Conservation (phyloP, 768 basidiomycete genomes). For the Daedaleopsis sinensis region DNA sequence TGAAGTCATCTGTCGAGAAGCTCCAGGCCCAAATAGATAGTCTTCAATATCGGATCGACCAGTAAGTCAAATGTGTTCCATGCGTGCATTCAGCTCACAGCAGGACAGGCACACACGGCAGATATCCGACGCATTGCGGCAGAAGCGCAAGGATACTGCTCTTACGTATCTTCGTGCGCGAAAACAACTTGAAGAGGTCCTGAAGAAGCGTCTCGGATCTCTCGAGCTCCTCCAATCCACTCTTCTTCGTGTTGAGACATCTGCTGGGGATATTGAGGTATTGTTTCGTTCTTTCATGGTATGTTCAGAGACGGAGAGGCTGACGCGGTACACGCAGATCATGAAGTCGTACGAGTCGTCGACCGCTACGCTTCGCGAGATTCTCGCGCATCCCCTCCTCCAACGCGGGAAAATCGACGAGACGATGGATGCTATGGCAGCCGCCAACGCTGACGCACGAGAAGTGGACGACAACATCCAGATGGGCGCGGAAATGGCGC, state of each 20-base stretch:
- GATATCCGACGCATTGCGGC: slow-evolving; percentile 64
- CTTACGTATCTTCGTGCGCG: slow-evolving; percentile 77
- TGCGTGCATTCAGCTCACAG: background rate
- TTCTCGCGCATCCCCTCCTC: slow-evolving; percentile 81
- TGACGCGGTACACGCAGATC: slow-evolving; percentile 54
- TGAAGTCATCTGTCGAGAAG: slow-evolving; percentile 70
- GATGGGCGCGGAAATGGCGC: slow-evolving; percentile 63
- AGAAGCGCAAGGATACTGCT: slow-evolving; percentile 74
- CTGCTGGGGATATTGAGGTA: slow-evolving; percentile 90
- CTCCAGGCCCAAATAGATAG: slow-evolving; percentile 70
- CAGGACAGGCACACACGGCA: slow-evolving; percentile 62
- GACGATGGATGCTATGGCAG: slow-evolving; percentile 87
- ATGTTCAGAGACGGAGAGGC: background rate
- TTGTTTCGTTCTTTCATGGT: slow-evolving; percentile 13
- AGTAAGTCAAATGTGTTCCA: slow-evolving; percentile 51
- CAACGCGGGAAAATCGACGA: slow-evolving; percentile 78
- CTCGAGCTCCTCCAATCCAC: slow-evolving; percentile 77
- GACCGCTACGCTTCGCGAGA: slow-evolving; percentile 70
- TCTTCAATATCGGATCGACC: slow-evolving; percentile 70
- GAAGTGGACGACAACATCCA: slow-evolving; percentile 83
- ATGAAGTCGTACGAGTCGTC: slow-evolving; percentile 87
- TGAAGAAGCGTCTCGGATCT: slow-evolving; percentile 74
- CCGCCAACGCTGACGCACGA: slow-evolving; percentile 77
- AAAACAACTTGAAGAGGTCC: slow-evolving; percentile 78
- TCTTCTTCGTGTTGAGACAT: slow-evolving; percentile 80